These are phyloP conservation scores for Phytophthora podocarpi DNA, from an alignment of 352 stramenopile genomes.

Conservation along the genomic window DNA sequence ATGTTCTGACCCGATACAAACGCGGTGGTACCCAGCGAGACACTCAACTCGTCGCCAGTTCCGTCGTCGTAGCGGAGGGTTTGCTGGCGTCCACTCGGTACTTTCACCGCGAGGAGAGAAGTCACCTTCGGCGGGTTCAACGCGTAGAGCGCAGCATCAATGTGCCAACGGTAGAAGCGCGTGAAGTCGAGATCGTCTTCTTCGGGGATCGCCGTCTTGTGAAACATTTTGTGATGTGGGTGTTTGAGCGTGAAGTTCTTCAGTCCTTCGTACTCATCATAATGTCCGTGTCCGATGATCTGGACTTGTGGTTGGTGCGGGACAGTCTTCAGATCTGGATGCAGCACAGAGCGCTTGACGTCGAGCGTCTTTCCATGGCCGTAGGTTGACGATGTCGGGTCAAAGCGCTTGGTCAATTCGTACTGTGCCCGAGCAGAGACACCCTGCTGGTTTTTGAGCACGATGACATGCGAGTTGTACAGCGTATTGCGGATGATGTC, in stretches of 20 bases:
- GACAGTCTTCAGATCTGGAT: conserved; percentile 37
- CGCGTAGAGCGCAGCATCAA: conserved; percentile 34
- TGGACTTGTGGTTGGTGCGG: conserved; percentile 39
- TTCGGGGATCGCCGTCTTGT: conserved; percentile 32
- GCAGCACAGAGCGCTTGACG: conserved; percentile 33
- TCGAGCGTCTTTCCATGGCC: conserved; percentile 39
- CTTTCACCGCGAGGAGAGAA: conserved; percentile 31
- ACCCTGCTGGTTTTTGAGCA: conserved; percentile 36
- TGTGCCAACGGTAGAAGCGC: conserved; percentile 41
- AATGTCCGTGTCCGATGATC: conserved; percentile 39
- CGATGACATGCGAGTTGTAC: conserved; percentile 36
- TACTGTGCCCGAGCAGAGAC: conserved; percentile 30
- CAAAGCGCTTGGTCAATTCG: conserved; percentile 34
- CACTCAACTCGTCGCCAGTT: conserved; percentile 30
- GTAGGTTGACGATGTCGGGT: conserved; percentile 31
- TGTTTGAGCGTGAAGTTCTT: conserved; percentile 39
- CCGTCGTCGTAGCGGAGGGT: conserved; percentile 38
- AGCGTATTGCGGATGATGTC: conserved; percentile 28
- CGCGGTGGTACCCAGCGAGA: conserved; percentile 30
- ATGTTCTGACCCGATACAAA: conserved; percentile 40
- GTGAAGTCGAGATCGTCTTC: conserved; percentile 37
- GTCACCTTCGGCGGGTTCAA: conserved; percentile 38
- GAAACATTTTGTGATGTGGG: conserved; percentile 38
- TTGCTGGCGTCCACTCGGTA: conserved; percentile 27
- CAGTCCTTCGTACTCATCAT: conserved; percentile 39